These are phyloP conservation scores for Scedosporium dehoogii DNA, from an alignment of 2,329 filamentous ascomycete genomes.

Conservation along the genomic window DNA sequence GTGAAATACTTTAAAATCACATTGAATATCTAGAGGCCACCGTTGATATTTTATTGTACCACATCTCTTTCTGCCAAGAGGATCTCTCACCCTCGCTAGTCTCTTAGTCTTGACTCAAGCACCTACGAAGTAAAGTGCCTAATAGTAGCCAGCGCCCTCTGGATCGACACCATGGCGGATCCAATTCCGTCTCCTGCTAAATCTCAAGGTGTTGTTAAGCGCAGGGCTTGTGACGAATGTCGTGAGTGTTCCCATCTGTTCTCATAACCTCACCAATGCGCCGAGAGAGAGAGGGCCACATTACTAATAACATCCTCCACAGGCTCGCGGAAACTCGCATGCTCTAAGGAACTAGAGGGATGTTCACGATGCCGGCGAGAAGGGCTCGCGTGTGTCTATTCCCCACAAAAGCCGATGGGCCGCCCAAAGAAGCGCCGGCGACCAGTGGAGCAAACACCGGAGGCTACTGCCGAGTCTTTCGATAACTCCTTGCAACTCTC, in stretches of 20 bases:
- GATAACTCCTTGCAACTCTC: not conserved
- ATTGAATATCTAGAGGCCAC: no score
- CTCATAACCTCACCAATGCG: not conserved
- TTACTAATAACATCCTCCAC: not conserved
- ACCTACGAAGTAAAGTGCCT: no score
- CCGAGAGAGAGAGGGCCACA: not conserved
- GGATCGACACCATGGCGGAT: not conserved
- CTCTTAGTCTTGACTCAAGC: no score
- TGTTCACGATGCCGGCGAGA: constrained; percentile 51
- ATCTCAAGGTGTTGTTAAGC: constrained; percentile 30
- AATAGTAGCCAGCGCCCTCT: no score
- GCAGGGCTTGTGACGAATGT: constrained; percentile 58
- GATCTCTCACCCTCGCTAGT: no score
- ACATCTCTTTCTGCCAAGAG: no score
- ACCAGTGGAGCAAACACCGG: not conserved
- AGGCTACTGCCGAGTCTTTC: not conserved
- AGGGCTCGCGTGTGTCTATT: constrained; percentile 49
- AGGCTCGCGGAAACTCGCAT: constrained; percentile 56
- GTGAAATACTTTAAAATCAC: no score
- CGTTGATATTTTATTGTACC: no score
- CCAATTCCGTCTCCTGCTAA: constrained; percentile 14
- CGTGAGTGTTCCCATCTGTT: constrained; percentile 34
- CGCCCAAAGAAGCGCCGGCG: constrained; percentile 48
- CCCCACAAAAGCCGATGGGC: constrained; percentile 56
- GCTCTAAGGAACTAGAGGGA: constrained; percentile 50